phyloP scores from a whole-genome alignment of 2,329 filamentous ascomycete species.

The Amylocarpus encephaloides region DNA sequence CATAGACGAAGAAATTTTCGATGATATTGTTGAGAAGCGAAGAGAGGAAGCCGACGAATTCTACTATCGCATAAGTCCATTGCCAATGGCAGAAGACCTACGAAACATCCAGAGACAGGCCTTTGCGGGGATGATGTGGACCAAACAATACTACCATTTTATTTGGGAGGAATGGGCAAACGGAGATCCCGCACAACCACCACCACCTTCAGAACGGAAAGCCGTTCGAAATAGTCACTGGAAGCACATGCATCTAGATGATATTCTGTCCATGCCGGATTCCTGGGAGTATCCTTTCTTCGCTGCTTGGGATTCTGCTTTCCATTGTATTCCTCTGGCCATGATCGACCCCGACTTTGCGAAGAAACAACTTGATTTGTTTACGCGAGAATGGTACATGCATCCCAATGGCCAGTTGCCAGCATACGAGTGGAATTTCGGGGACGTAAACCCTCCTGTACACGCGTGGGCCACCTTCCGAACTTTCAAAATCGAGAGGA shows the following conservation, averaged over 20 bases:
- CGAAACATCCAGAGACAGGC: slow-evolving; percentile 94
- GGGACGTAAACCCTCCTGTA: slow-evolving; percentile 92
- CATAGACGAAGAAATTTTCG: slow-evolving; percentile 87
- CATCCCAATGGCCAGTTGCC: slow-evolving; percentile 94
- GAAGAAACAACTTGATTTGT: slow-evolving; percentile 94
- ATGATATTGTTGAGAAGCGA: slow-evolving; percentile 81
- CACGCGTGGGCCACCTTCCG: slow-evolving; percentile 95
- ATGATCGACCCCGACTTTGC: slow-evolving; percentile 98
- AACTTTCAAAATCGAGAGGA: slow-evolving; percentile 96
- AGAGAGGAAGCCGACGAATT: slow-evolving; percentile 93
- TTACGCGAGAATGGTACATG: slow-evolving; percentile 98
- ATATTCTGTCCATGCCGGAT: slow-evolving; percentile 95
- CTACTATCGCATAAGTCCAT: slow-evolving; percentile 84
- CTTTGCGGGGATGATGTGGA: slow-evolving; percentile 97
- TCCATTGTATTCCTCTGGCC: slow-evolving; percentile 90
- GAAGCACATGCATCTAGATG: slow-evolving; percentile 92
- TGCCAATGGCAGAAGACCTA: slow-evolving; percentile 89
- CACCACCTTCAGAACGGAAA: slow-evolving; percentile 75
- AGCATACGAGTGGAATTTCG: slow-evolving; percentile 95
- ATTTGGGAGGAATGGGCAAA: slow-evolving; percentile 98
- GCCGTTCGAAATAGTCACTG: slow-evolving; percentile 79
- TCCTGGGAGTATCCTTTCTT: slow-evolving; percentile 99
- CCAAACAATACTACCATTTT: slow-evolving; percentile 94
- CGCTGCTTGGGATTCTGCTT: slow-evolving; percentile 93
- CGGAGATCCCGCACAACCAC: slow-evolving; percentile 80